Conservation (phyloP, 257 asterid genomes). For the Asclepias syriaca region DNA sequence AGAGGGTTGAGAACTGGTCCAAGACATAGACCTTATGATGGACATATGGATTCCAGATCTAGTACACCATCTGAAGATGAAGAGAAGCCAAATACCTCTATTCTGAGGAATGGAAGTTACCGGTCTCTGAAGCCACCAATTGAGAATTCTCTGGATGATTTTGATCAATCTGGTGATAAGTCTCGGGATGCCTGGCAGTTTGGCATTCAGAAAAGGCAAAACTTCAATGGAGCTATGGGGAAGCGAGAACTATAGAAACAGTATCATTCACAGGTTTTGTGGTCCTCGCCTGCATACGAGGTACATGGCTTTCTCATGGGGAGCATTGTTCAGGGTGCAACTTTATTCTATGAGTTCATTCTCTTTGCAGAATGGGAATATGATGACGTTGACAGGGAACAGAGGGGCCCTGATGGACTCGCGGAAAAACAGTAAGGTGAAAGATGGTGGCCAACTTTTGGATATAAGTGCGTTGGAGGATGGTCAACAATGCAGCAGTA, state of each 20-base stretch:
- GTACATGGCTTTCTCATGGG: not conserved
- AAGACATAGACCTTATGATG: slow-evolving; percentile 70
- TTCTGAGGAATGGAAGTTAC: slow-evolving; percentile 57
- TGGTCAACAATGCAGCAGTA: not conserved
- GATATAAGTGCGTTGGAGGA: not conserved
- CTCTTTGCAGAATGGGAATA: not conserved
- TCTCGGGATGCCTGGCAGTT: slow-evolving; percentile 72
- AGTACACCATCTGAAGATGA: slow-evolving; percentile 97
- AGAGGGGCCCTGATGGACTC: not conserved
- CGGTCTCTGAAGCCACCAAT: slow-evolving; percentile 50
- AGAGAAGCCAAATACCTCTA: slow-evolving; percentile 52
- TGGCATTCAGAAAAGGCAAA: slow-evolving; percentile 47
- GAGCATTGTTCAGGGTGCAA: not conserved
- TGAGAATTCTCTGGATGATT: slow-evolving; percentile 56
- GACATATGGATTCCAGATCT: slow-evolving; percentile 71
- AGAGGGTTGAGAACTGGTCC: slow-evolving; percentile 71
- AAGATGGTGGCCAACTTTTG: not conserved
- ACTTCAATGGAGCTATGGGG: slow-evolving; percentile 37
- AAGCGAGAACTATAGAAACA: slow-evolving; percentile 48
- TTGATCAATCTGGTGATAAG: slow-evolving; percentile 61
- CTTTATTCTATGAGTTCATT: not conserved
- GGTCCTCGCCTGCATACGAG: not conserved
- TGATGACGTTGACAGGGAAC: not conserved
- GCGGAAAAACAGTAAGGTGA: not conserved
- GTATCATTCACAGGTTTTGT: not conserved